Evolutionary conservation across 148 eudicot genomes (phyloP), one percentile per base, ranked within the genome.

Genomic region (Silene uniflora): DNA sequence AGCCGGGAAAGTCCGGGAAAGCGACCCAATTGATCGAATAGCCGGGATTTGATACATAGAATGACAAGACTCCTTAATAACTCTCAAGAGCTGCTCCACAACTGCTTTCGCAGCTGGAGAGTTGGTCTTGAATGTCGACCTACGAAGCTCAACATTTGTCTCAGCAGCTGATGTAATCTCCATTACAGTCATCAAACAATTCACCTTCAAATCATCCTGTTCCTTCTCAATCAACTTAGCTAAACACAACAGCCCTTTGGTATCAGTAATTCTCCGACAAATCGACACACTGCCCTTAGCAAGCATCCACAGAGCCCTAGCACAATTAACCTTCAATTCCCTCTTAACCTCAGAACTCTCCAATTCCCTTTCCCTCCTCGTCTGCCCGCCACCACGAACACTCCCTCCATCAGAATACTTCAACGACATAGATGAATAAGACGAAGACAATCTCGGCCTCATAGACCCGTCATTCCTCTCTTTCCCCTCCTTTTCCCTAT

Each of bases 211-310:
- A 52, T 86, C 93, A 58, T 86, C 93, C 0, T 66, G 7, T 70
- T 88, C 92, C 19, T 75, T 87, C 78, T 90, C 92, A 47, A 95
- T 76, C 71, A 90, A 76, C 84, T 88, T 92, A 14, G 91, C 96
- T 71, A 95, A 86, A 79, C 96, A 89, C 62, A 93, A 86, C 74
- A 94, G 74, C 75, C 91, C 98, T 76, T 90, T 94, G 0, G 98
- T 90, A 77, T 94, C 98, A 1, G 96, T 87, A 17, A 94, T 88
- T 56, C 89, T 85, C 54, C 75, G 78, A 70, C 98, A 84, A 63
- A 89, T 94, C 1, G 79, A 67, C 17, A 85, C 76, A 68, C 90
- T 92, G 4, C 81, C 88, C 73, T 76, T 86, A 58, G 96, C 90
- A 59, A 94, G 89, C 89, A 85, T 89, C 90, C 91, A 87, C 46